Base-by-base conservation (phyloP, 306 rosid species). In the Dalbergia oliveri region DNA sequence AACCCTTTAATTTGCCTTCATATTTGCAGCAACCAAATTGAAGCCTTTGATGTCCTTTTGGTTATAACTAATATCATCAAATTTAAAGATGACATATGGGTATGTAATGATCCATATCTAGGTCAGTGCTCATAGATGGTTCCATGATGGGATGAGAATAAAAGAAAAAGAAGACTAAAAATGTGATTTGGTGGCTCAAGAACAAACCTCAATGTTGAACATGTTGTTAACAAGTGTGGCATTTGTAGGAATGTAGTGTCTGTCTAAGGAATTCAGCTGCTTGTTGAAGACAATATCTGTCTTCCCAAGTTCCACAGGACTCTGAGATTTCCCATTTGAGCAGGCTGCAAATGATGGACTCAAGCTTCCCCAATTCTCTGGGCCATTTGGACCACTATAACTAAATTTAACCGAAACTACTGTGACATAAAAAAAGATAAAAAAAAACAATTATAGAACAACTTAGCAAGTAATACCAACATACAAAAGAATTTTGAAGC, bases 171-270 rank as follows among this genome's bases (percentile, higher is more conserved):
- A 9, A 43, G 2, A 1, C 41, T 37, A 37, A 51, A 31, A 62
- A 33, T 26, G 11, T 23, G 11, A 72, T 9, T 18, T 9, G 16
- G 14, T 12, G 7, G 7, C 16, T 78, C 1, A 76, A 61, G 84
- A 69, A 69, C 87, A 45, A 73, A 94, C 99, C 98, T 89, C 96
- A 81, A 93, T 66, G 78, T 87, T 91, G 85, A 88, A 88, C 73
- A 80, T 87, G 76, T 88, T 89, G 88, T 95, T 86, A 60, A 88
- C 47, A 10, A 95, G 62, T 0, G 98, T 87, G 68, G 97, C 91
- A 60, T 93, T 91, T 37, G 84, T 66, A 35, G 85, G 72, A 34
- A 8, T 3, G 59, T 95, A 93, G 45, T 45, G 14, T 86, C 87
- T 87, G 31, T 45, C 49, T 21, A 95, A 59, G 49, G 92, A 69